phyloP scores from a whole-genome alignment of 306 rosid genomes.

The Cyamopsis tetragonoloba region DNA sequence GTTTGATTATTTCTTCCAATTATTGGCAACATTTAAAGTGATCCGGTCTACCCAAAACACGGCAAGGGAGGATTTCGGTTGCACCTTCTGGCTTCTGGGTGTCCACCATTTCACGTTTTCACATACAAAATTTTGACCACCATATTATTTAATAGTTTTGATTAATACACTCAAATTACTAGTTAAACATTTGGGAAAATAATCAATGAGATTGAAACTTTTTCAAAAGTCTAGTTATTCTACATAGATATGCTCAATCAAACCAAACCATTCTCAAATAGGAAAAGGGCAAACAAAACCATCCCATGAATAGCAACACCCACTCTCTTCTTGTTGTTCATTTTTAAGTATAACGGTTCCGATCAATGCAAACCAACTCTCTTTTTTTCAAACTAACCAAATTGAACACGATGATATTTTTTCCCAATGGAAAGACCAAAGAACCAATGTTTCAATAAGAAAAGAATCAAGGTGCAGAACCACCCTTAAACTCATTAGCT shows the following conservation, averaged over 20 bases:
- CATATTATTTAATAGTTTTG: neutral
- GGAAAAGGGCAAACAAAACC: too few relatives aligned
- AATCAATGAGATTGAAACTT: neutral
- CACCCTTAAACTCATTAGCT: neutral
- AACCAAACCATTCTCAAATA: too few relatives aligned
- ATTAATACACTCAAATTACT: neutral
- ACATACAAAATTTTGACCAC: neutral
- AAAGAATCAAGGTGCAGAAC: neutral
- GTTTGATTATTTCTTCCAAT: too few relatives aligned
- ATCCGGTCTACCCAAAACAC: too few relatives aligned
- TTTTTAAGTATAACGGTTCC: neutral
- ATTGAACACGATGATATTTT: neutral
- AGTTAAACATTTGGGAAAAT: neutral
- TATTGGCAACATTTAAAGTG: too few relatives aligned
- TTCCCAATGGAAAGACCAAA: neutral
- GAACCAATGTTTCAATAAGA: neutral
- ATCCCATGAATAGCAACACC: neutral
- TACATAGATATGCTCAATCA: neutral
- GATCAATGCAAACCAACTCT: neutral
- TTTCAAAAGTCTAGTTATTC: neutral
- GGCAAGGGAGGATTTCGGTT: too few relatives aligned
- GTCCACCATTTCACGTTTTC: neutral
- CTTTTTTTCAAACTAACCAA: neutral
- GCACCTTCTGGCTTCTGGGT: too few relatives aligned
- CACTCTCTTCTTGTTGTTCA: neutral